Evolutionary conservation across 2,329 filamentous ascomycete species (phyloP).

Genomic region (Diplodia sapinea): DNA sequence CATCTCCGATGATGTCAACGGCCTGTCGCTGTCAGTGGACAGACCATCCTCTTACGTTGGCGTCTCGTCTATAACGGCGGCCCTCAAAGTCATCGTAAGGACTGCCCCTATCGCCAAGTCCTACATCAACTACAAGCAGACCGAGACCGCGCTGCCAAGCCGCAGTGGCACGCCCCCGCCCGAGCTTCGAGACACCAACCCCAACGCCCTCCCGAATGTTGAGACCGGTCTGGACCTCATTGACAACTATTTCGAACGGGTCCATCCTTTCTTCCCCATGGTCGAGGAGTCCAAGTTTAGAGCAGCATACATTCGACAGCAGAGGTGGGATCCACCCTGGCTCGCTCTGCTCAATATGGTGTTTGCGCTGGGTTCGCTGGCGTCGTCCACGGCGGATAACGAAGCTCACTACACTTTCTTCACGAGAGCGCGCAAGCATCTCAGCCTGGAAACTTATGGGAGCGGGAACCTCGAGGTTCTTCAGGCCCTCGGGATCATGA

Average conservation of each 20-base stretch:
- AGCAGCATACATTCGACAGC: constrained; percentile 66
- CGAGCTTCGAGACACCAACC: constrained; percentile 42
- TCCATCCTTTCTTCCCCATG: constrained; percentile 75
- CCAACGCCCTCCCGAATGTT: constrained; percentile 59
- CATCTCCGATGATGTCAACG: constrained; percentile 74
- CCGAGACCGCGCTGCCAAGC: constrained; percentile 45
- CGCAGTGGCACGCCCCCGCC: constrained; percentile 46
- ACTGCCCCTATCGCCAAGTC: constrained; percentile 59
- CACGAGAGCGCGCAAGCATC: constrained; percentile 68
- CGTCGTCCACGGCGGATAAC: constrained; percentile 66
- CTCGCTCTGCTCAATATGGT: constrained; percentile 76
- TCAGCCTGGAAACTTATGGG: constrained; percentile 70
- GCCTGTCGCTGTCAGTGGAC: constrained; percentile 66
- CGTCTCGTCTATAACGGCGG: constrained; percentile 76
- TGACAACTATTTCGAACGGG: constrained; percentile 76
- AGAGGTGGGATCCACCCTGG: constrained; percentile 72
- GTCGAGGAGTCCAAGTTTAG: constrained; percentile 74
- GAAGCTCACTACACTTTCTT: constrained; percentile 74
- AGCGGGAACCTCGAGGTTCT: constrained; percentile 75
- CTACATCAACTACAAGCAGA: constrained; percentile 53
- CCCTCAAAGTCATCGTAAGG: constrained; percentile 70
- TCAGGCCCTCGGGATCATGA: constrained; percentile 73
- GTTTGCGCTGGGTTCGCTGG: constrained; percentile 75
- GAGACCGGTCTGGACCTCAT: constrained; percentile 72
- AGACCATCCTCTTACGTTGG: constrained; percentile 71